Percentiles rank a stretch among this genome's conserved stretches.
phyloP scores from a whole-genome alignment of 73 alveolate species.

The Uronychia binucleata region DNA sequence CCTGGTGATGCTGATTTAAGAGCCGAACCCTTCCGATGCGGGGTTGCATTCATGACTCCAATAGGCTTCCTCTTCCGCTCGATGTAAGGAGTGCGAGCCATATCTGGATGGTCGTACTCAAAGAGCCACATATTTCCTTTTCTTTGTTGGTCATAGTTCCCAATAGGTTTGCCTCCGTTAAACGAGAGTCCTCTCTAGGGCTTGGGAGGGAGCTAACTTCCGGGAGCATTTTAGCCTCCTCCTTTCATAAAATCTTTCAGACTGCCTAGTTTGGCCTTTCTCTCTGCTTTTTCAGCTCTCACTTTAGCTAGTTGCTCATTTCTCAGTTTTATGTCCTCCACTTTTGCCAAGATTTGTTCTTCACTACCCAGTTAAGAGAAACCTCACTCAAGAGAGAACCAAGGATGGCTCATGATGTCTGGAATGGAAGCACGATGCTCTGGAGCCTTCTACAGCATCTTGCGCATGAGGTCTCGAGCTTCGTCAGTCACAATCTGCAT shows the following conservation, averaged over 20 bases:
- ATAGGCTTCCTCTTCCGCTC: too few species aligned
- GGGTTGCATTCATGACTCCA: too few species aligned
- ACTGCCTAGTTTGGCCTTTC: background rate
- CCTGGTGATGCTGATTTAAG: too few species aligned
- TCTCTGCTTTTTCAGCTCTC: background rate
- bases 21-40: too few species aligned
- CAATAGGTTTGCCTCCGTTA: background rate
- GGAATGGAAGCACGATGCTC: background rate
- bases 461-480: background rate
- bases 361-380: background rate
- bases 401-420: background rate
- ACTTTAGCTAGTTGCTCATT: background rate
- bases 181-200: background rate
- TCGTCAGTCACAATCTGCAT: background rate
- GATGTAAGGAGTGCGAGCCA: too few species aligned
- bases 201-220: background rate
- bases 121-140: too few species aligned
- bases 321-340: background rate
- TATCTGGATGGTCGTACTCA: too few species aligned
- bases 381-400: background rate
- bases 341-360: background rate
- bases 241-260: background rate
- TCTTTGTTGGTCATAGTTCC: too few species aligned
- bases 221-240: background rate
- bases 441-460: background rate